These are phyloP conservation scores for Lactifluus subvellereus DNA, from an alignment of 768 basidiomycete species.

Conservation along the genomic window DNA sequence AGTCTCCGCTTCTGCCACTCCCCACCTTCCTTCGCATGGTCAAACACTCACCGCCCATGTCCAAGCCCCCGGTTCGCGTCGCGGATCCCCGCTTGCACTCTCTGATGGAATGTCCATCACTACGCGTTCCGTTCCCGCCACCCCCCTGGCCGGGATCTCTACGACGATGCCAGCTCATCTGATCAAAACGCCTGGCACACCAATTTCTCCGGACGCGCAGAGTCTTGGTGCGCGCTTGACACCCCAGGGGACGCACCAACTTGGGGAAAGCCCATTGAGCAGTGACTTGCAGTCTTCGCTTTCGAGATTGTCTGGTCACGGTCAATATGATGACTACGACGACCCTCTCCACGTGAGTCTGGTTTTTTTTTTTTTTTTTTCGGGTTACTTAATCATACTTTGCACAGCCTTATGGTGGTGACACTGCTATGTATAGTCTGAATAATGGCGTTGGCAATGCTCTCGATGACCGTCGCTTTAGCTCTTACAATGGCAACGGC, in stretches of 20 bases:
- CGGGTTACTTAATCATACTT: constrained; percentile 3
- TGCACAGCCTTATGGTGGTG: constrained; percentile 50
- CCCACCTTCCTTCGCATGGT: constrained; percentile 56
- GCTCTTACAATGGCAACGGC: constrained; percentile 42
- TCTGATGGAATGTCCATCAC: constrained; percentile 55
- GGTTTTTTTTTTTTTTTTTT: constrained; percentile 13
- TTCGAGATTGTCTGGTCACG: constrained; percentile 54
- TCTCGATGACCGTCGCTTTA: constrained; percentile 49
- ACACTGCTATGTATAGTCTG: constrained; percentile 40
- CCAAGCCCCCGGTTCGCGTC: constrained; percentile 51
- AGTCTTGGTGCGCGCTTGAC: constrained; percentile 57
- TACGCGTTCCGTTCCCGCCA: constrained; percentile 77
- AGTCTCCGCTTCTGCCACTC: constrained; percentile 57
- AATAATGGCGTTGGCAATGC: constrained; percentile 27
- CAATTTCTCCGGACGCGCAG: constrained; percentile 56
- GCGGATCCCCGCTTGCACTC: constrained; percentile 65
- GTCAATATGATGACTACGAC: constrained; percentile 54
- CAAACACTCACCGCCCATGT: constrained; percentile 40
- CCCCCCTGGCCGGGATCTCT: constrained; percentile 57
- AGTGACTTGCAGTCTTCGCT: constrained; percentile 65
- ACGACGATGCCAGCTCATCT: constrained; percentile 43
- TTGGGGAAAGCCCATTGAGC: constrained; percentile 48
- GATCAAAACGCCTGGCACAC: constrained; percentile 62
- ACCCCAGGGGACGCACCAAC: constrained; percentile 38
- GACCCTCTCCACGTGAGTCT: constrained; percentile 47